Evolutionary conservation across 75 land plant species (phyloP), one percentile per base, ranked within the genome.

Genomic region (Pinus albicaulis): DNA sequence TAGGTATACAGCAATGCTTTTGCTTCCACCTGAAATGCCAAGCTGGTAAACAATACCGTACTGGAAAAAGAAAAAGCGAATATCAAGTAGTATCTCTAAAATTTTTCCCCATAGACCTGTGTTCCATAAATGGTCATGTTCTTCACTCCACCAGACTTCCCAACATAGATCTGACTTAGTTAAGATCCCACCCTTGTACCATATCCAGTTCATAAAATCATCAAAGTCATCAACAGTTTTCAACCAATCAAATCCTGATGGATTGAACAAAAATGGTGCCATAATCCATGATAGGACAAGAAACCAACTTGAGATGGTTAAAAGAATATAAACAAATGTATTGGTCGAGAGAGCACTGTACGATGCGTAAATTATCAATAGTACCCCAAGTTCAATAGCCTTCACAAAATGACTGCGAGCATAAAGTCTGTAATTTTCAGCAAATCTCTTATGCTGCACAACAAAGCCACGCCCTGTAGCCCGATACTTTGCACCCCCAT

Each of bases 391-490:
- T 82, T 95, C 98, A 79, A 95, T 86, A 23, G 88, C 99, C 73
- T 96, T 96, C 20, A 92, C 76, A 73, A 96, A 96, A 81, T 96
- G 99, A 73, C 96, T 93, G 22, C 94, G 86, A 3, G 99, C 85
- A 84, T 90, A 96, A 12, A 93, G 89, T 63, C 99, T 91, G 72
- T 96, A 96, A 72, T 87, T 93, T 65, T 93, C 98, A 36, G 91
- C 89, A 85, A 96, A 96, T 26, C 78, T 83, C 81, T 93, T 95
- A 78, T 96, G 99, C 85, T 86, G 81, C 59, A 96, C 99, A 23
- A 96, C 99, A 85, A 96, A 96, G 41, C 99, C 99, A 74, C 99
- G 96, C 14, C 99, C 99, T 20, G 99, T 96, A 44, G 99, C 97
- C 23, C 94, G 78, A 76, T 96, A 96, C 74, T 93, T 96, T 56